Percentiles rank a stretch among this genome's conserved stretches.
Conservation (phyloP, 2,329 filamentous ascomycete species). For the Aureobasidium sp. region DNA sequence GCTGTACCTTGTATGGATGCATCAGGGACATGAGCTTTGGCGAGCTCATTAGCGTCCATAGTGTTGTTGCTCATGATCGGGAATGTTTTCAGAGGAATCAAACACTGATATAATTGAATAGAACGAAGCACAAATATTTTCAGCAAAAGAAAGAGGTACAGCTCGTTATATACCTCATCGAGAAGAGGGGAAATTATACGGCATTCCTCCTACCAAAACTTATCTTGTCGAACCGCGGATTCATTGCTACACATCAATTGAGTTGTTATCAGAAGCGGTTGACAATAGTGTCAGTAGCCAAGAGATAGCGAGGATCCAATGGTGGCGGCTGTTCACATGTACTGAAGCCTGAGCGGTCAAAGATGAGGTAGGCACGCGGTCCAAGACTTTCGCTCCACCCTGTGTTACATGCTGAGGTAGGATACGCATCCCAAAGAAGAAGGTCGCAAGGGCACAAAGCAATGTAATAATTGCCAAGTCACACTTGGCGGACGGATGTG, state of each 20-base stretch:
- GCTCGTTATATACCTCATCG: not conserved
- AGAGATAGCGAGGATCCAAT: constrained; percentile 13
- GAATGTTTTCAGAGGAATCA: not conserved
- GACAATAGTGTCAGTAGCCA: constrained; percentile 1
- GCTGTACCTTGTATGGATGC: constrained; percentile 2
- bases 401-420: constrained; percentile 9
- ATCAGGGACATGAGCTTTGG: constrained; percentile 4
- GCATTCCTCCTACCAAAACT: not conserved
- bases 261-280: constrained; percentile 4
- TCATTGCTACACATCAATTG: not conserved
- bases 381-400: not conserved
- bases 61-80: constrained; percentile 4
- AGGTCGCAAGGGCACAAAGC: not conserved
- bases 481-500: not conserved
- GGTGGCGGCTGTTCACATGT: constrained; percentile 9
- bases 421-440: constrained; percentile 8
- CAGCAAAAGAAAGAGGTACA: not conserved
- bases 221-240: not conserved
- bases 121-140: not conserved
- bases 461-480: not conserved
- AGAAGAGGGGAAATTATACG: not conserved
- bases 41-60: not conserved
- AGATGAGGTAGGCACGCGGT: not conserved
- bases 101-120: not conserved
- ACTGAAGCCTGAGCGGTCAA: not conserved